These are phyloP conservation scores for Hevea brasiliensis DNA, from an alignment of 345 rosid genomes.

Conservation along the genomic window DNA sequence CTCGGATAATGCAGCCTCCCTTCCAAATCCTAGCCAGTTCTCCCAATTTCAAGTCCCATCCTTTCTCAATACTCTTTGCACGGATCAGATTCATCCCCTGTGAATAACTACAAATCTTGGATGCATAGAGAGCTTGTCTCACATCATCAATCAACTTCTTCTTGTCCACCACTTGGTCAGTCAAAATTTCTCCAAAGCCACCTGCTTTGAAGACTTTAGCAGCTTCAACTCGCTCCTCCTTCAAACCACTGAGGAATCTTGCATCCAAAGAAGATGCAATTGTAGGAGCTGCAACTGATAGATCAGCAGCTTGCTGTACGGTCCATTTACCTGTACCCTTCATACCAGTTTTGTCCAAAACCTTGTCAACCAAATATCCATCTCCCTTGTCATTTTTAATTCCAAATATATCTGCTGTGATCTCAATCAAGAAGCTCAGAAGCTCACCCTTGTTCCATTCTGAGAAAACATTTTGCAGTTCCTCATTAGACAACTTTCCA, in stretches of 20 bases:
- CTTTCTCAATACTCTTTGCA: conserved; percentile 83
- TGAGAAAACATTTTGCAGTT: conserved; percentile 60
- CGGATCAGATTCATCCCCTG: conserved; percentile 98
- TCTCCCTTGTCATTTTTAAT: conserved; percentile 84
- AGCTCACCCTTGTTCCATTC: conserved; percentile 98
- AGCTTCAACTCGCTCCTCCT: conserved; percentile 88
- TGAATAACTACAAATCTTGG: conserved; percentile 95
- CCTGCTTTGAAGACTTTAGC: conserved; percentile 77
- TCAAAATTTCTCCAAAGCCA: conserved; percentile 64
- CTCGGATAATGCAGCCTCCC: conserved; percentile 96
- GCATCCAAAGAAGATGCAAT: conserved; percentile 87
- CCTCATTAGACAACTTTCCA: conserved; percentile 86
- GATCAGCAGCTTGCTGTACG: conserved; percentile 96
- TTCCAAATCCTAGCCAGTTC: conserved; percentile 98
- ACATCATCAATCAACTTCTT: conserved; percentile 76
- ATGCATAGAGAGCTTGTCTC: conserved; percentile 86
- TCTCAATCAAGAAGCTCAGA: conserved; percentile 88
- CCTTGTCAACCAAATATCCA: conserved; percentile 88
- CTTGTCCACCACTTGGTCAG: conserved; percentile 73
- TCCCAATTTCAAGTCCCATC: conserved; percentile 87
- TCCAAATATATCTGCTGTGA: conserved; percentile 86
- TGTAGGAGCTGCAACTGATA: conserved; percentile 92
- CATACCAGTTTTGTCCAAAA: conserved; percentile 96
- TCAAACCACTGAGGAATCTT: conserved; percentile 86
- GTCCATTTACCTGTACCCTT: conserved; percentile 99